Conservation (phyloP, 805 yeast genomes). For the Cyberlindnera samutprakarnensis region DNA sequence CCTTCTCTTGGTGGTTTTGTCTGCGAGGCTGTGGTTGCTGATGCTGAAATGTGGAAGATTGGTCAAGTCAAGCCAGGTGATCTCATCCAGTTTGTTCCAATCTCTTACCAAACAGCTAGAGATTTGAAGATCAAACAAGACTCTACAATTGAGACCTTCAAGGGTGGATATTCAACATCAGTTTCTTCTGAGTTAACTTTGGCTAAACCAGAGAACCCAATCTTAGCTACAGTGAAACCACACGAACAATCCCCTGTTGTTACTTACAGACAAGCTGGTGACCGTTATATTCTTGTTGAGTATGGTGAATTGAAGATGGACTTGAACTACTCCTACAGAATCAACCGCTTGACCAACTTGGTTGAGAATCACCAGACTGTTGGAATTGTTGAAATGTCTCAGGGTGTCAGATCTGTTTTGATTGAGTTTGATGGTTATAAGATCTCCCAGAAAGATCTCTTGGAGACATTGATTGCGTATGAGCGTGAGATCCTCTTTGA, state of each 20-base stretch:
- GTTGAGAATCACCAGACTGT: constrained; percentile 55
- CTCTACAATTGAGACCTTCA: constrained; percentile 33
- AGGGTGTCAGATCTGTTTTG: constrained; percentile 92
- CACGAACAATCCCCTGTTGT: constrained; percentile 55
- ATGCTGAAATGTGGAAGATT: constrained; percentile 96
- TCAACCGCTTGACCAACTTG: constrained; percentile 71
- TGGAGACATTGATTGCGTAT: constrained; percentile 60
- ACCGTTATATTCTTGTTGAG: constrained; percentile 84
- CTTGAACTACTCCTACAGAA: constrained; percentile 76
- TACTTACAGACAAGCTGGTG: constrained; percentile 95
- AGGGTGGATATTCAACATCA: constrained; percentile 32
- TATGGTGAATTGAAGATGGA: constrained; percentile 89
- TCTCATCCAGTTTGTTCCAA: constrained; percentile 68
- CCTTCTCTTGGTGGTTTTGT: constrained; percentile 97
- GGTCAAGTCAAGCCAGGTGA: constrained; percentile 98
- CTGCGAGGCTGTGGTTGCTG: constrained; percentile 92
- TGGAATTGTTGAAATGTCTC: constrained; percentile 94
- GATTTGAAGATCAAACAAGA: constrained; percentile 57
- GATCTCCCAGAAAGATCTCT: constrained; percentile 52
- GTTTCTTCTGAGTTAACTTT: constrained; percentile 24
- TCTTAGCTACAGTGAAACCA: constrained; percentile 46
- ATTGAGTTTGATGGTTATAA: constrained; percentile 68
- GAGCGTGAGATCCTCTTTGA: constrained; percentile 70
- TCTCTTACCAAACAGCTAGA: constrained; percentile 62
- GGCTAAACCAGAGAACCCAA: constrained; percentile 57